Evolutionary conservation across 1,284 basidiomycete genomes (phyloP), one percentile per base, ranked within the genome.

Genomic region (Pseudozyma sp.): DNA sequence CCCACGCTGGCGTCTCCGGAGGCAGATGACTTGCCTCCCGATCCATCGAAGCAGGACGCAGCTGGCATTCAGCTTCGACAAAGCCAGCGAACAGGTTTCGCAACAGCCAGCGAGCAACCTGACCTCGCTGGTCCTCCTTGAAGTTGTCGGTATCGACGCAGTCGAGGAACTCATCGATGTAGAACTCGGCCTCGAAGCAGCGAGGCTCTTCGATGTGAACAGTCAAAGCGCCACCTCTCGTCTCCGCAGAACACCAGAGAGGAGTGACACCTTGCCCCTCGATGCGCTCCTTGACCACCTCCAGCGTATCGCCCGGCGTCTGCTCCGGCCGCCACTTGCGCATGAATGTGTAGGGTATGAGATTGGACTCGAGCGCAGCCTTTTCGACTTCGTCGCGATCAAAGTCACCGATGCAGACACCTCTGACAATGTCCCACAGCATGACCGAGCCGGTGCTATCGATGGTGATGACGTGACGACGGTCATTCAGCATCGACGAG

Each of bases 131-230:
- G 80, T 98, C 95, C 50, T 94, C 93, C 49, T 87, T 89, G 70
- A 90, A 72, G 88, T 54, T 42, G 19, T 44, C 42, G 5, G 49
- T 43, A 31, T 64, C 56, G 29, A 65, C 48, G 47, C 68, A 78
- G 34, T 51, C 53, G 54, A 66, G 56, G 90, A 90, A 85, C 63
- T 99, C 96, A 83, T 98, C 95, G 4, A 92, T 90, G 82, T 97
- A 98, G 4, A 96, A 90, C 85, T 99, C 97, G 10, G 93, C 93
- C 67, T 97, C 94, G 84, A 97, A 98, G 75, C 91, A 93, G 49
- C 89, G 86, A 5, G 82, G 84, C 77, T 97, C 93, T 59, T 90
- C 92, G 44, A 99, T 82, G 85, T 97, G 94, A 4, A 99, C 90
- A 0, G 91, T 91, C 65, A 99, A 87, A 35, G 93, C 89, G 2